Conservation (phyloP, 2,329 filamentous ascomycete species). For the Raffaelea albimanens region DNA sequence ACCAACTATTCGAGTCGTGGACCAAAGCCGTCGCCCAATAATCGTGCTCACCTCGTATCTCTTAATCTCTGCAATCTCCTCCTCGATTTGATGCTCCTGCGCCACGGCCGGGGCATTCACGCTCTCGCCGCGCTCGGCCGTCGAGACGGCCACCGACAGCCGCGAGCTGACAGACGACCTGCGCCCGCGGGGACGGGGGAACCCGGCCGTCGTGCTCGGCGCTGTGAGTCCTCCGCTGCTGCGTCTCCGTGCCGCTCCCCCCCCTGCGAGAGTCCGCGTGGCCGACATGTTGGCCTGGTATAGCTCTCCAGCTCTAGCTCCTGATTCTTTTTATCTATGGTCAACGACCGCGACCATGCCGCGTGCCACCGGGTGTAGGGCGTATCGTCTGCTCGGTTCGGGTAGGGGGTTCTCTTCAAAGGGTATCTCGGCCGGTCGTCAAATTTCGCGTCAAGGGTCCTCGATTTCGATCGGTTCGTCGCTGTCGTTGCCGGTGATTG, state of each 20-base stretch:
- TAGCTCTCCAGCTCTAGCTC: too few relatives aligned
- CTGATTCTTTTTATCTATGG: too few relatives aligned
- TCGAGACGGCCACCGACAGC: conserved; percentile 58
- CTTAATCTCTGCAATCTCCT: conserved; percentile 97
- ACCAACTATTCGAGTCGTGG: too few relatives aligned
- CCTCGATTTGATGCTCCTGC: conserved; percentile 63
- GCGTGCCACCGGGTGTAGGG: too few relatives aligned
- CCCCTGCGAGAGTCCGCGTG: not conserved
- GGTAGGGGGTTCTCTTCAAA: not conserved
- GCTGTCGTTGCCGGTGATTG: too few relatives aligned
- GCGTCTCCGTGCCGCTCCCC: not conserved
- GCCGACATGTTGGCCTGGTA: too few relatives aligned
- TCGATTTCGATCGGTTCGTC: too few relatives aligned
- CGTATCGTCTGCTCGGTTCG: too few relatives aligned
- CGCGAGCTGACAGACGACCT: conserved; percentile 54
- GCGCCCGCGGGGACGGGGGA: conserved; percentile 15
- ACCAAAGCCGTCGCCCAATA: not conserved
- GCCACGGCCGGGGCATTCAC: conserved; percentile 39
- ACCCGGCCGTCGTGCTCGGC: not conserved
- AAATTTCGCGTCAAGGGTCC: too few relatives aligned
- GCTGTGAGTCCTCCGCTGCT: not conserved
- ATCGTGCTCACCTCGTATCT: conserved; percentile 63
- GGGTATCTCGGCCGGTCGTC: not conserved
- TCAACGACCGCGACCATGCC: too few relatives aligned
- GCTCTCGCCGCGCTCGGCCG: conserved; percentile 37